Evolutionary conservation across 2,329 filamentous ascomycete genomes (phyloP), one percentile per base, ranked within the genome.

Genomic region (Phialocephala sp.): DNA sequence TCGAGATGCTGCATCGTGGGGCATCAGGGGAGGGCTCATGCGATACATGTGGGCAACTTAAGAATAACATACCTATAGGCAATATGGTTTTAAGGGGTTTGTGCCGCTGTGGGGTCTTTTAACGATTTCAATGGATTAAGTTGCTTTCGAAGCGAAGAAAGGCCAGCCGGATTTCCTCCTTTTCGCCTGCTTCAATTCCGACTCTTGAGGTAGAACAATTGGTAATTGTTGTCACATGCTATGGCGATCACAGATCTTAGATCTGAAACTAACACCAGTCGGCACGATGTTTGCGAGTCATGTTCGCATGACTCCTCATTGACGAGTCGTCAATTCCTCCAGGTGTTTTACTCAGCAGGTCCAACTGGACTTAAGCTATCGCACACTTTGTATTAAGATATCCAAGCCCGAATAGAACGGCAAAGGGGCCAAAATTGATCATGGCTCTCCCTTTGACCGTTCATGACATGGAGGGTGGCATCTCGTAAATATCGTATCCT

Each of bases 1-100:
- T 54, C 22, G 14, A 15, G 24, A 18, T 32, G 24, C 50, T 54
- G 50, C 50, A 54, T 54, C 50, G 22, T 54, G 50, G 50, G 50
- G 50, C 50, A 54, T 32, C 11, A 27, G 9, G 15, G 15, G 22
- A 18, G 22, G 50, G 11, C 22, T 18, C 14, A 12, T 35, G 22
- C 27, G 27, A 32, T 18, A 47, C 15, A 18, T 54, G 50, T 11
- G 22, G 50, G 9, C 50, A 35, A 54, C 32, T 22, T 4, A 50
- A 50, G 20, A 15, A 43, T 43, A 18, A n/a, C 41, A n/a, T n/a
- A n/a, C n/a, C n/a, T n/a, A n/a, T 4, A 43, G 41, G 41, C 15
- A 18, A 43, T 43, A n/a, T 6, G n/a, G 8, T 50, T n/a, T 20
- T 24, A n/a, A 50, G 45, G 50, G 50, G 18, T 32, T 27, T 32